These are phyloP conservation scores for Leccinellum albellum DNA, from an alignment of 768 basidiomycete genomes.

Conservation along the genomic window DNA sequence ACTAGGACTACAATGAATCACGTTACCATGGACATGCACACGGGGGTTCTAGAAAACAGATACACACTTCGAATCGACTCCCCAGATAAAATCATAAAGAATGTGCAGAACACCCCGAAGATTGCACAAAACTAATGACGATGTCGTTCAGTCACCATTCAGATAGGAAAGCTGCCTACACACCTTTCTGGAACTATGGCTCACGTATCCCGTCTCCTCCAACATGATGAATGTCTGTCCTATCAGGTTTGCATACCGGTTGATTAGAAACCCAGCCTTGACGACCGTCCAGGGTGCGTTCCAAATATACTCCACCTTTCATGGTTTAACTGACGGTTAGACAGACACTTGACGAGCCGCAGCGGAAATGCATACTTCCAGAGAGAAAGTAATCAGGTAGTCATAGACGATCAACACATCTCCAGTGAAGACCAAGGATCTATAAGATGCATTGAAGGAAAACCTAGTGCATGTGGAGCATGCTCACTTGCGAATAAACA, in stretches of 20 bases:
- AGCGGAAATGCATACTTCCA: conserved; percentile 3
- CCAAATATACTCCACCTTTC: conserved; percentile 16
- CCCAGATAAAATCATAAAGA: conserved; percentile 5
- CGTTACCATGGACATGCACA: neutral
- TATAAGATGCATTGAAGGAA: neutral
- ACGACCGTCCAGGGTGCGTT: conserved; percentile 6
- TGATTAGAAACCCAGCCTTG: conserved; percentile 14
- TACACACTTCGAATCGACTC: conserved; percentile 10
- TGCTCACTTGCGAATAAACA: neutral
- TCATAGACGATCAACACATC: conserved; percentile 6
- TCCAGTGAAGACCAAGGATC: neutral
- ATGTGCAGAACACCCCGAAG: conserved; percentile 6
- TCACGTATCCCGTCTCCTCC: conserved; percentile 1
- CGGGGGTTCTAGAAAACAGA: neutral
- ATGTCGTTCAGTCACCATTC: neutral
- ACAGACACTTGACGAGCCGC: neutral
- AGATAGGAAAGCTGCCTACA: neutral
- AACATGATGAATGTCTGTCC: conserved; percentile 9
- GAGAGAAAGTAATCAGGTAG: conserved; percentile 9
- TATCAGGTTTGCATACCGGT: conserved; percentile 18
- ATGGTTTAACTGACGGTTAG: neutral
- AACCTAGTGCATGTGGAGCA: neutral
- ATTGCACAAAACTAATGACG: conserved; percentile 2
- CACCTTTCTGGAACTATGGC: conserved; percentile 1
- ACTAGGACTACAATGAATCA: conserved; percentile 15